Conservation (phyloP, 371 early-diverging fungal species). For the Mortierella sp. region DNA sequence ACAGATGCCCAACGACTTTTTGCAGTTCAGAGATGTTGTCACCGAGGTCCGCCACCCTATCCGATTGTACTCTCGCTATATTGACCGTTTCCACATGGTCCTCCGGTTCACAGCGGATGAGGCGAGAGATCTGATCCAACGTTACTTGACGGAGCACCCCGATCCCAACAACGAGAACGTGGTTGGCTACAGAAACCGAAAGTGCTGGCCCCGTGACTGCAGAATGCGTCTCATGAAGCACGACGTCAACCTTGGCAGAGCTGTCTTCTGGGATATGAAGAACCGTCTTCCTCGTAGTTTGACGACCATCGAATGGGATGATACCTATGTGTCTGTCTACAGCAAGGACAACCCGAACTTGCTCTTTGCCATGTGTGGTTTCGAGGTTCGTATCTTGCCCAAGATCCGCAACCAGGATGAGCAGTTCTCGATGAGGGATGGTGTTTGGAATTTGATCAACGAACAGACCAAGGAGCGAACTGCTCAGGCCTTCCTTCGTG, state of each 20-base stretch:
- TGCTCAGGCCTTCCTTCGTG: conserved; percentile 95
- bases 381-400: conserved; percentile 92
- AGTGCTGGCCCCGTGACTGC: conserved; percentile 98
- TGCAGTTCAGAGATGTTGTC: conserved; percentile 94
- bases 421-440: conserved; percentile 93
- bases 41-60: conserved; percentile 97
- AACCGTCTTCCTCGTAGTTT: conserved; percentile 96
- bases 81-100: conserved; percentile 94
- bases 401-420: conserved; percentile 87
- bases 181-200: conserved; percentile 97
- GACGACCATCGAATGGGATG: conserved; percentile 98
- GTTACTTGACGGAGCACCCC: conserved; percentile 97
- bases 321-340: conserved; percentile 95
- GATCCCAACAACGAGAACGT: conserved; percentile 99
- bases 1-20: conserved; percentile 93
- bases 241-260: conserved; percentile 95
- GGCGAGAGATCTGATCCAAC: conserved; percentile 94
- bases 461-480: conserved; percentile 97
- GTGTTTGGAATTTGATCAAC: conserved; percentile 97
- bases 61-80: conserved; percentile 94
- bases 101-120: conserved; percentile 95
- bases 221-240: conserved; percentile 99
- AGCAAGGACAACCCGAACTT: conserved; percentile 97
- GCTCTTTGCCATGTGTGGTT: conserved; percentile 86
- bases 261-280: conserved; percentile 99